Base-by-base conservation (phyloP, 306 rosid genomes). In the Prunus padus region DNA sequence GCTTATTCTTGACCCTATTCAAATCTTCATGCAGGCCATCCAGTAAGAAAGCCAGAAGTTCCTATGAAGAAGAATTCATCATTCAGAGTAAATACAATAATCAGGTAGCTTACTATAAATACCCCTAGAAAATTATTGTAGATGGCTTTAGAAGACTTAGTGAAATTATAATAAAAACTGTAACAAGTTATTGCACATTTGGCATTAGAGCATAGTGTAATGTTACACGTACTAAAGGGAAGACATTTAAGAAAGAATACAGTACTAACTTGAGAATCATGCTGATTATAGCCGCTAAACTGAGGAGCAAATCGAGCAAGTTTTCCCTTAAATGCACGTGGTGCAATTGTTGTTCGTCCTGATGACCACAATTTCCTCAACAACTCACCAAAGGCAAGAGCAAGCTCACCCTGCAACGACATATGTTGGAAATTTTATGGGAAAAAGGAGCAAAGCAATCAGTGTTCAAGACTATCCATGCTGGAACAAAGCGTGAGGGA, bases 21-120 rank as follows among this genome's bases (percentile, higher is more conserved):
- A 96, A 84, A 92, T 96, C 99, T 84, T 96, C 99, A 89, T 96
- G 99, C 78, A 96, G 80, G 70, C 99, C 99, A 88, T 92, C 99
- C 87, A 96, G 83, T 77, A 92, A 89, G 90, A 92, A 96, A 22
- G 99, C 99, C 80, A 96, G 97, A 76, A 96, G 91, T 89, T 92
- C 99, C 99, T 96, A 71, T 22, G 82, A 40, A 80, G 46, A 61
- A 80, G 69, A 18, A 65, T 22, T 30, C 72, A 67, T 52, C 50
- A 73, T 57, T 77, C 79, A 30, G 37, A 78, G 81, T 8, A 81
- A 77, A 65, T 1, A 70, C 28, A 51, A 59, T 49, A 81, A 64
- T 28, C 68, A 75, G 64, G 60, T 50, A 56, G 69, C 57, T 50
- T 60, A 16, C 37, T 20, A 55, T 12, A 13, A 52, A 14, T 51